A percentile compares a stretch with the other conserved stretches of the same genome.
phyloP scores from a whole-genome alignment of 2,329 filamentous ascomycete species.

The Clathrospora elynae region DNA sequence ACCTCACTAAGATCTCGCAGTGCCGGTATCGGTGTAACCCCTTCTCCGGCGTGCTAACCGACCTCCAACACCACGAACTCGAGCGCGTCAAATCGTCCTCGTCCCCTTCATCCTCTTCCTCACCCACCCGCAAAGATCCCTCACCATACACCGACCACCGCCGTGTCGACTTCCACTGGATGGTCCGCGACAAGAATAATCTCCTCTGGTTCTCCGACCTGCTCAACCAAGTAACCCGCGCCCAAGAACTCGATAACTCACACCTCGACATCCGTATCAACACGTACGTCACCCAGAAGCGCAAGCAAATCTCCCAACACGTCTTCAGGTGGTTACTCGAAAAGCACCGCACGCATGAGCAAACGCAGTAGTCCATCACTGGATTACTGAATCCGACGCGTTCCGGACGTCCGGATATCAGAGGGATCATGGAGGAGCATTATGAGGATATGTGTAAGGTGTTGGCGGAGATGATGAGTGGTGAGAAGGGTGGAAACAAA shows the following conservation, averaged over 20 bases:
- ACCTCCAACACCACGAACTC: constrained; percentile 57
- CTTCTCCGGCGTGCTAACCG: constrained; percentile 62
- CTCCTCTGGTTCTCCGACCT: constrained; percentile 64
- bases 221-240: constrained; percentile 53
- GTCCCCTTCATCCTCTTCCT: constrained; percentile 12
- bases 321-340: constrained; percentile 64
- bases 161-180: constrained; percentile 65
- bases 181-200: constrained; percentile 62
- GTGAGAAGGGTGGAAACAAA: constrained; percentile 28
- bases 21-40: constrained; percentile 64
- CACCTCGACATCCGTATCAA: constrained; percentile 60
- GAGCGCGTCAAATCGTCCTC: constrained; percentile 31
- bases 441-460: constrained; percentile 58
- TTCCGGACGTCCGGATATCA: constrained; percentile 62
- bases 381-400: constrained; percentile 60
- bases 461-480: constrained; percentile 23
- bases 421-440: constrained; percentile 59
- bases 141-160: constrained; percentile 51
- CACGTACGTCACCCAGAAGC: constrained; percentile 63
- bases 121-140: constrained; percentile 10
- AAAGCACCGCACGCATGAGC: constrained; percentile 58
- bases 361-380: constrained; percentile 60
- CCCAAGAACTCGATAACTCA: constrained; percentile 42
- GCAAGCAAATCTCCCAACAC: constrained; percentile 59
- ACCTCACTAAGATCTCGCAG: constrained; percentile 27